Evolutionary conservation across 2,329 filamentous ascomycete genomes (phyloP).

Genomic region (Fusarium annulatum): DNA sequence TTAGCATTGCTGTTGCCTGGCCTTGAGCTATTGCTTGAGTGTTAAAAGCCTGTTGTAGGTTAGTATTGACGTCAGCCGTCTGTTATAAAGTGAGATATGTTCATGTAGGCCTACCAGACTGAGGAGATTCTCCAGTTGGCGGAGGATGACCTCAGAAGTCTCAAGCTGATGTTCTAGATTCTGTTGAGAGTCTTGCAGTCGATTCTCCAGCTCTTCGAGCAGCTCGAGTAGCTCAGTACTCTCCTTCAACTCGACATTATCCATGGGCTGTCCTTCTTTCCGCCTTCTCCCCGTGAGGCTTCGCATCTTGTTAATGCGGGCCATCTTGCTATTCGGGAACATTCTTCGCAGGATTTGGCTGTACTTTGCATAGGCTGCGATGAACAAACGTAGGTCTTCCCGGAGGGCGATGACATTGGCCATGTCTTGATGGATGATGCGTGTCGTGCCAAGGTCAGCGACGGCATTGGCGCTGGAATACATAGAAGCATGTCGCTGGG

Average conservation of each 20-base stretch:
- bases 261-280: not conserved
- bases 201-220: not conserved
- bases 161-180: not conserved
- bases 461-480: not conserved
- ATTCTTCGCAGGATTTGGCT: not conserved
- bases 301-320: not conserved
- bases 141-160: not conserved
- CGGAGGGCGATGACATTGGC: not conserved
- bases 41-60: not conserved
- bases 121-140: not conserved
- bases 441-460: not conserved
- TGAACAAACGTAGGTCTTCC: not conserved
- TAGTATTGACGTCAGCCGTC: not conserved
- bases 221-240: not conserved
- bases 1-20: too few relatives aligned
- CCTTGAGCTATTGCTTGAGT: not conserved
- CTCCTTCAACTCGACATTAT: not conserved
- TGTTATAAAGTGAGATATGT: fast-evolving
- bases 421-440: not conserved
- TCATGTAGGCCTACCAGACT: not conserved
- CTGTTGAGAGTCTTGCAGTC: not conserved
- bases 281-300: not conserved
- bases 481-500: not conserved
- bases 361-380: not conserved
- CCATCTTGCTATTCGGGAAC: not conserved